Evolutionary conservation across 2,329 filamentous ascomycete species (phyloP).

Genomic region (Colletotrichum destructivum): DNA sequence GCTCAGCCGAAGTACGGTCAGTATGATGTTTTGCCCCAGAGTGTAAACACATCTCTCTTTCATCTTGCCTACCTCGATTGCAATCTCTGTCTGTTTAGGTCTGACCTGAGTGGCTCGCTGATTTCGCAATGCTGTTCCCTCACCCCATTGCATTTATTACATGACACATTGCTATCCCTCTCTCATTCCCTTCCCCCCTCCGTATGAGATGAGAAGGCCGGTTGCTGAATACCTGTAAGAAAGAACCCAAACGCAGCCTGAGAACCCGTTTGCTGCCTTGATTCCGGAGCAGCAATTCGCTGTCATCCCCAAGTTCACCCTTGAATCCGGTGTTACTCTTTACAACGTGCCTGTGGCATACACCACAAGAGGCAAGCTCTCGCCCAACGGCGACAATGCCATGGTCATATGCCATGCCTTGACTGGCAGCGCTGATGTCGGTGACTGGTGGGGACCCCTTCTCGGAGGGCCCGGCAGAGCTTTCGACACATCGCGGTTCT

Average conservation of each 20-base stretch:
- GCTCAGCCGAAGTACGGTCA: slow-evolving; percentile 52
- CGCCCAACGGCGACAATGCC: slow-evolving; percentile 73
- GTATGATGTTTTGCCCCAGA: slow-evolving; percentile 41
- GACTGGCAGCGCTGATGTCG: slow-evolving; percentile 87
- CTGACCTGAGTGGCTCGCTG: slow-evolving; percentile 8
- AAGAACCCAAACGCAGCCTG: slow-evolving; percentile 79
- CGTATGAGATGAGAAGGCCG: slow-evolving; percentile 51
- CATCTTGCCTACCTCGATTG: background rate
- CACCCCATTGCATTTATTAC: background rate
- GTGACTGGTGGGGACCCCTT: slow-evolving; percentile 91
- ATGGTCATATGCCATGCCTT: slow-evolving; percentile 88
- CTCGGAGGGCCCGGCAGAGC: slow-evolving; percentile 83
- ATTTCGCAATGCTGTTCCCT: background rate
- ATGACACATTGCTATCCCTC: background rate
- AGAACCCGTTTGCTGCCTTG: slow-evolving; percentile 90
- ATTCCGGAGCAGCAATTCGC: slow-evolving; percentile 92
- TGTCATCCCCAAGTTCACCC: slow-evolving; percentile 88
- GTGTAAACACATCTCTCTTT: slow-evolving; percentile 13
- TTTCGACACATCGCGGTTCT: slow-evolving; percentile 88
- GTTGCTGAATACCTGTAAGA: slow-evolving; percentile 77
- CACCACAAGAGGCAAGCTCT: slow-evolving; percentile 75
- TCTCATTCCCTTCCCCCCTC: no score
- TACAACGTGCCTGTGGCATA: slow-evolving; percentile 82
- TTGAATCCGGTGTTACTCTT: slow-evolving; percentile 91
- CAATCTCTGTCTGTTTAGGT: background rate